phyloP scores from a whole-genome alignment of 192 early-diverging fungal species.

The Glomus cerebriforme region DNA sequence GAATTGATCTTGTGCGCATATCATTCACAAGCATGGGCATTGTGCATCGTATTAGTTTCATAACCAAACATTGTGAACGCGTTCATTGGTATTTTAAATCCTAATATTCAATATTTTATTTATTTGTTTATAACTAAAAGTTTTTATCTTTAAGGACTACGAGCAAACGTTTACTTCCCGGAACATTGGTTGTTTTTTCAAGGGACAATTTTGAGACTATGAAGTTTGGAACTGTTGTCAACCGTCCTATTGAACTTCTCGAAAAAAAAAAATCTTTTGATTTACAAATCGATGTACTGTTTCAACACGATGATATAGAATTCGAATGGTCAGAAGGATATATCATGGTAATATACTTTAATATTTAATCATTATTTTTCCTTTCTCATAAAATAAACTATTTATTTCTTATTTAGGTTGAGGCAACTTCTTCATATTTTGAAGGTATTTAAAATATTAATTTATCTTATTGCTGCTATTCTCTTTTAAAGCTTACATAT shows the following conservation, averaged over 20 bases:
- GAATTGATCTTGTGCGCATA: constrained; percentile 47
- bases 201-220: constrained; percentile 51
- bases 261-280: constrained; percentile 34
- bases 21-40: constrained; percentile 45
- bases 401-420: constrained; percentile 32
- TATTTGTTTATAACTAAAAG: neutral
- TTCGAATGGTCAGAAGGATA: constrained; percentile 28
- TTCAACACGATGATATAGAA: constrained; percentile 23
- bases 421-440: constrained; percentile 45
- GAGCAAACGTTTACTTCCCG: constrained; percentile 55
- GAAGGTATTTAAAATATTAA: constrained; percentile 36
- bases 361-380: neutral
- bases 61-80: constrained; percentile 42
- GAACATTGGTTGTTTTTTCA: constrained; percentile 56
- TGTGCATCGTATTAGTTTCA: constrained; percentile 52
- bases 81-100: constrained; percentile 42
- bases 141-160: constrained; percentile 28
- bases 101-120: neutral
- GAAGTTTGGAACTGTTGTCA: constrained; percentile 50
- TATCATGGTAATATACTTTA: constrained; percentile 11
- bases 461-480: neutral
- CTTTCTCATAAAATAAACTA: neutral
- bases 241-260: constrained; percentile 40
- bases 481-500: neutral
- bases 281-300: constrained; percentile 43